phyloP scores from a whole-genome alignment of 345 rosid species.

The Salix koriyanagi region DNA sequence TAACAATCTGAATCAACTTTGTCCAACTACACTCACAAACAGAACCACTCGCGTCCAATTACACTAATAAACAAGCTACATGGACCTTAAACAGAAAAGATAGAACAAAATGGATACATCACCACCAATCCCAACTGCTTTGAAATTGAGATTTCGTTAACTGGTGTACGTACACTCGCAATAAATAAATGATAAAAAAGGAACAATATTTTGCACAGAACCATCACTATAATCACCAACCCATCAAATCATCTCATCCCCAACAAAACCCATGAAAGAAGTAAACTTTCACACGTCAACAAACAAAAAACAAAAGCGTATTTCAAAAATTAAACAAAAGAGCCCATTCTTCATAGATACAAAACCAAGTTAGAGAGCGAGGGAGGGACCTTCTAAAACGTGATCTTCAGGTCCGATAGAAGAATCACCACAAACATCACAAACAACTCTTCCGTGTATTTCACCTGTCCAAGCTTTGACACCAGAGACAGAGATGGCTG shows the following conservation, averaged over 20 bases:
- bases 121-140: not conserved
- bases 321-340: not conserved
- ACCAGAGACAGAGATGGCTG: slow-evolving; percentile 28
- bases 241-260: not conserved
- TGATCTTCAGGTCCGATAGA: slow-evolving; percentile 95
- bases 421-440: slow-evolving; percentile 87
- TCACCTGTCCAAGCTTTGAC: slow-evolving; percentile 89
- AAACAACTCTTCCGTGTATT: slow-evolving; percentile 86
- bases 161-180: not conserved
- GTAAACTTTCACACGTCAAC: not conserved
- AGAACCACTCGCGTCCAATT: not conserved
- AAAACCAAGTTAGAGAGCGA: not conserved
- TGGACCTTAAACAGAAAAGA: not conserved
- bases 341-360: not conserved
- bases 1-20: not conserved
- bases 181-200: not conserved
- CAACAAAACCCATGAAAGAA: not conserved
- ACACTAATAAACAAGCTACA: not conserved
- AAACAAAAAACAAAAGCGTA: not conserved
- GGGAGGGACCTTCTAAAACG: slow-evolving; percentile 60
- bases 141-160: not conserved
- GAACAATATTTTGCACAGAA: not conserved
- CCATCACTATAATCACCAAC: not conserved
- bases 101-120: not conserved
- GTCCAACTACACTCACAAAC: not conserved